These are phyloP conservation scores for Ulota crispa DNA, from an alignment of 225 moss, liverwort and hornwort genomes.

Conservation along the genomic window DNA sequence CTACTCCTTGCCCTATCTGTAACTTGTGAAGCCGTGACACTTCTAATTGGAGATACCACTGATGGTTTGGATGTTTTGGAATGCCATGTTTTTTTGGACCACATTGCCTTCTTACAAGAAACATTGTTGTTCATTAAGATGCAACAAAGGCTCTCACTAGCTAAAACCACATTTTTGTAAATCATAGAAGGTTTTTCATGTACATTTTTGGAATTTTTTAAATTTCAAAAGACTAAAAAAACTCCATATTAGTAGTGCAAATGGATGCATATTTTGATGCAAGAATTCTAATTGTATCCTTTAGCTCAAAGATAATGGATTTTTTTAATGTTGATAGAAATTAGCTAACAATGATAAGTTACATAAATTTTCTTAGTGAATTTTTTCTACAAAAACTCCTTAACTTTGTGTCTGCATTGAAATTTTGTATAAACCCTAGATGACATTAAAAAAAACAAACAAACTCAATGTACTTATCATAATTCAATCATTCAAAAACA, in stretches of 20 bases:
- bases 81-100: neutral
- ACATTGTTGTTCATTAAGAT: slow-evolving; percentile 10
- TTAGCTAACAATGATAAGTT: neutral
- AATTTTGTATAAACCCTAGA: neutral
- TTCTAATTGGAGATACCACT: neutral
- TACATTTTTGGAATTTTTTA: neutral
- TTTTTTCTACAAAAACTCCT: neutral
- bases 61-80: neutral
- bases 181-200: neutral
- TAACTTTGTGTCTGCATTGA: neutral
- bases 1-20: neutral
- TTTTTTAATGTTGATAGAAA: no score
- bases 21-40: neutral
- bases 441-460: neutral
- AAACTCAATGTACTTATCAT: neutral
- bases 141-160: neutral
- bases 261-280: neutral
- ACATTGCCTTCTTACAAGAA: neutral
- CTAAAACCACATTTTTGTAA: neutral
- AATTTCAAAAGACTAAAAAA: neutral
- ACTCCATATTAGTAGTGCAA: neutral
- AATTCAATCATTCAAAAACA: neutral
- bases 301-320: neutral
- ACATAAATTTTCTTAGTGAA: neutral
- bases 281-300: neutral